Base-by-base conservation (phyloP, 1,139 yeast genomes). In the Blastobotrys petasosporus region DNA sequence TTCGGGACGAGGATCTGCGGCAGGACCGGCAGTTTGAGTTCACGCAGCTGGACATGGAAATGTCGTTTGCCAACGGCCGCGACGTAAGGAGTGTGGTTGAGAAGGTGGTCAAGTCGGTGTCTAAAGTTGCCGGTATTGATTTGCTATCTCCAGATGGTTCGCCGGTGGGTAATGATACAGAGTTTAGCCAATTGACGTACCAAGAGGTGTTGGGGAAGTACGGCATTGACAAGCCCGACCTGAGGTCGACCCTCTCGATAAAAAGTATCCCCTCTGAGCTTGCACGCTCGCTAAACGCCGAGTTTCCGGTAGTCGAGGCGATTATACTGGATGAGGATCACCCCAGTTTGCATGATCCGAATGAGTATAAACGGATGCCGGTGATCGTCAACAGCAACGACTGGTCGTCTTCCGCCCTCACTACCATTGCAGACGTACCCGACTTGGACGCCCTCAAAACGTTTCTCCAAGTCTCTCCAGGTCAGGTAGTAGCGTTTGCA, bases 11-110 rank as follows among this genome's bases (percentile, higher is more conserved):
- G 63, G 97, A 94, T 65, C 74, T 94, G 52, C 74, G 98, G 49
- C 82, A 90, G 3, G 98, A 92, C 63, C 76, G 99, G 63, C 99
- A 92, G 65, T 97, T 97, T 0, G 98, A 94, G 62, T 94, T 92
- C 60, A 92, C 98, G 0, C 99, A 92, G 64, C 70, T 94, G 13
- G 99, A 92, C 71, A 59, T 94, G 66, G 99, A 94, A 63, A 84
- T 92, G 94, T 78, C 94, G 33, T 94, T 81, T 68, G 80, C 92
- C 1, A 74, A 73, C 53, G 78, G 78, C 39, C 69, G 73, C 10
- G 86, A 85, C 52, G 94, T 92, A 5, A 80, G 78, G 59, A 48
- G 61, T 0, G 82, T 81, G 0, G 79, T 90, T 1, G 85, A 84
- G 55, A 69, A 70, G 25, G 61, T 85, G 0, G 74, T 87, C 0